These are phyloP conservation scores for Hypoxylon sp. DNA, from an alignment of 2,329 filamentous ascomycete species.

Conservation along the genomic window DNA sequence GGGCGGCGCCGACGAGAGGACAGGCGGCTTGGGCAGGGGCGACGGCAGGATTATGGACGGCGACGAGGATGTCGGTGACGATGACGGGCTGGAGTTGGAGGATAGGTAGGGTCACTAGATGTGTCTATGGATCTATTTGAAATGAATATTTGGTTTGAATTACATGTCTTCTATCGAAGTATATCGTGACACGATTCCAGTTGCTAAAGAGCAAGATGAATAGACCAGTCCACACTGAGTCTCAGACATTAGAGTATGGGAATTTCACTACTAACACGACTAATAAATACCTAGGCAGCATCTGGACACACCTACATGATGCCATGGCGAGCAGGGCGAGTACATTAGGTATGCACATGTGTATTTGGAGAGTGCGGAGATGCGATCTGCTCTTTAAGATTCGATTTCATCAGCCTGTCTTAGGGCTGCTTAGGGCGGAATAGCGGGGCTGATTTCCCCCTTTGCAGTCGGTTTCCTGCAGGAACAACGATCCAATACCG, in stretches of 20 bases:
- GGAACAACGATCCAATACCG: slow-evolving; percentile 10
- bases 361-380: neutral
- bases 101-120: slow-evolving; percentile 36
- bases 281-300: too few relatives aligned
- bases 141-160: neutral
- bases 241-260: too few relatives aligned
- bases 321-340: too few relatives aligned
- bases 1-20: slow-evolving; percentile 46
- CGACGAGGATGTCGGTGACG: slow-evolving; percentile 57
- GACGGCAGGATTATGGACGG: slow-evolving; percentile 57
- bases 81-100: slow-evolving; percentile 48
- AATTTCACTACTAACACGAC: too few relatives aligned
- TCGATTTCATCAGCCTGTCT: too few relatives aligned
- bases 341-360: too few relatives aligned
- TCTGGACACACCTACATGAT: too few relatives aligned
- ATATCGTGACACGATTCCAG: neutral
- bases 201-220: neutral
- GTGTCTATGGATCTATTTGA: neutral
- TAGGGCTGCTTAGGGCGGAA: neutral
- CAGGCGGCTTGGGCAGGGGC: slow-evolving; percentile 41
- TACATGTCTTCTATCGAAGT: too few relatives aligned
- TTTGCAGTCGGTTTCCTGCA: slow-evolving; percentile 11
- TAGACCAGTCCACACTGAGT: neutral
- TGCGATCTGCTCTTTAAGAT: neutral
- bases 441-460: neutral